Base-by-base conservation (phyloP, 768 basidiomycete species). In the Melanogaster broomeanus region DNA sequence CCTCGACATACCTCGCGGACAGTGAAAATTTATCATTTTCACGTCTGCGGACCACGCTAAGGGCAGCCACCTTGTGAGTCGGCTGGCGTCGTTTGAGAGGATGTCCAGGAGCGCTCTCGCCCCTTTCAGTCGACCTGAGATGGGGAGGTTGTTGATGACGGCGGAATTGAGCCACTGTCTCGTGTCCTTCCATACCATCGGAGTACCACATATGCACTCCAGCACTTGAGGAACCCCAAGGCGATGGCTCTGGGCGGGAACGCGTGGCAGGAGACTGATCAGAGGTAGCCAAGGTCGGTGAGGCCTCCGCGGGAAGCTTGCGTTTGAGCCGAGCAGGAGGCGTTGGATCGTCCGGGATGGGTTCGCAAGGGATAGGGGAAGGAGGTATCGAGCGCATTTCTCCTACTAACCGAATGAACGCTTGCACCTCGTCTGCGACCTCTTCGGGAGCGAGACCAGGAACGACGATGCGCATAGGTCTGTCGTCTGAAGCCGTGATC, bases 391-490 rank as follows among this genome's bases (percentile, higher is more conserved):
- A 42, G 39, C 19, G 49, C 33, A 60, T 56, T 27, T 55, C 61
- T 35, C 51, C 65, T 3, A 69, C 27, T 13, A 48, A 57, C 35
- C 33, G 24, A 4, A 71, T 37, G 43, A 68, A 51, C 15, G 43
- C 44, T 34, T 55, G 58, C 10, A 71, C 60, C 22, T 57, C 49
- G 25, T 43, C 21, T 4, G 58, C 57, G 19, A 70, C 58, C 38
- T 65, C 41, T 53, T 53, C 62, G 6, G 49, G 16, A 4, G 61
- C 60, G 57, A 71, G 71, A 11, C 72, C 70, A 33, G 76, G 74
- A 3, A 73, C 71, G 16, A 76, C 57, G 30, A 74, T 57, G 6
- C 75, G 66, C 18, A 61, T 58, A 30, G 75, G 73, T 4, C 37
- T 42, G 18, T 62, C 61, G 9, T 73, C 66, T 47, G 77, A 60